These are phyloP conservation scores for Myriangium duriaei DNA, from an alignment of 2,329 filamentous ascomycete species.

Conservation along the genomic window DNA sequence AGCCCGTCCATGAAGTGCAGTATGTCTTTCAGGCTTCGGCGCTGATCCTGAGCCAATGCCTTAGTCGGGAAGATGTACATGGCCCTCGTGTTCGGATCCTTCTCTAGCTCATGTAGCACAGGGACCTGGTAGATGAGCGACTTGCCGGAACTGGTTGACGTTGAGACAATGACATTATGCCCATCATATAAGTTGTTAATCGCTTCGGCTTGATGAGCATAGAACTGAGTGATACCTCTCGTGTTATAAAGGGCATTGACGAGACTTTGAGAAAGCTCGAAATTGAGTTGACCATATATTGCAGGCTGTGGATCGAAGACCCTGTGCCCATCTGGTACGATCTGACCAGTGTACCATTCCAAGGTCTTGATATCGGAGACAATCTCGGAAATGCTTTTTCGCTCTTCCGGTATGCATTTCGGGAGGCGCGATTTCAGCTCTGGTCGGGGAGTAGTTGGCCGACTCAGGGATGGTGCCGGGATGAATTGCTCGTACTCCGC, in stretches of 20 bases:
- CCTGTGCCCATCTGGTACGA: constrained; percentile 84
- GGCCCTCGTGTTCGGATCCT: constrained; percentile 62
- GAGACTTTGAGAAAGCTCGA: constrained; percentile 74
- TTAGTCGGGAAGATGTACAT: constrained; percentile 99
- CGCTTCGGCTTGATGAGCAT: constrained; percentile 84
- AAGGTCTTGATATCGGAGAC: constrained; percentile 68
- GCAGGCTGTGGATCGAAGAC: constrained; percentile 78
- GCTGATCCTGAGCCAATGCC: constrained; percentile 88
- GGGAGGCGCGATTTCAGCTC: constrained; percentile 41
- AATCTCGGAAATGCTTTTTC: constrained; percentile 72
- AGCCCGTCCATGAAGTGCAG: constrained; percentile 67
- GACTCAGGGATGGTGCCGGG: constrained; percentile 43
- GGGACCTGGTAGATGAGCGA: constrained; percentile 97
- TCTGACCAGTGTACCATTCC: constrained; percentile 83
- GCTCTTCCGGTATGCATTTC: constrained; percentile 62
- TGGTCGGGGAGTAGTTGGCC: constrained; percentile 29
- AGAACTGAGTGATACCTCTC: constrained; percentile 72
- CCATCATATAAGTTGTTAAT: constrained; percentile 78
- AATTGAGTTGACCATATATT: constrained; percentile 71
- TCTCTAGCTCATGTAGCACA: constrained; percentile 74
- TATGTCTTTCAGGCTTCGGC: constrained; percentile 74
- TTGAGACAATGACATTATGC: constrained; percentile 80
- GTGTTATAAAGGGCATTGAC: constrained; percentile 97
- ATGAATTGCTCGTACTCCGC: constrained; percentile 48
- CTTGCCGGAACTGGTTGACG: constrained; percentile 92